A percentile compares a stretch with the other conserved stretches of the same genome.
These are phyloP conservation scores for Linnemannia exigua DNA, from an alignment of 192 early-diverging fungal species.

Conservation along the genomic window DNA sequence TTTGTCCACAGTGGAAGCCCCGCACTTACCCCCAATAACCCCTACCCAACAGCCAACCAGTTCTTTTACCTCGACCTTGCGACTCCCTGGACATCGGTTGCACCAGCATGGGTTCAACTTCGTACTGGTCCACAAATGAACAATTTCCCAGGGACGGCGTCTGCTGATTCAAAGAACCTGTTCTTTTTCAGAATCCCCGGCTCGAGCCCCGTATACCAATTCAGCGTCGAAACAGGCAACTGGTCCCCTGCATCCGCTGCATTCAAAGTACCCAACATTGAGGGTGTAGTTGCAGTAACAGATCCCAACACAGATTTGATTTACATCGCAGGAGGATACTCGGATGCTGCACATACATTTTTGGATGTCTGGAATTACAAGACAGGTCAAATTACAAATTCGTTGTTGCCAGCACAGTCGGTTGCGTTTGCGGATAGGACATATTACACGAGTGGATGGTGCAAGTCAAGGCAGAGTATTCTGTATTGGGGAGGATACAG, in stretches of 20 bases:
- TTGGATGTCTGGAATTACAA: background rate
- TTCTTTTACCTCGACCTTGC: constrained; percentile 4
- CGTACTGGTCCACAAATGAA: background rate
- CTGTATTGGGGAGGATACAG: background rate
- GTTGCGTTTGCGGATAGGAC: background rate
- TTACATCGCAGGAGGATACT: background rate
- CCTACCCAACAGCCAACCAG: background rate
- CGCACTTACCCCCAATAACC: background rate
- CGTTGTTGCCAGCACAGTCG: background rate
- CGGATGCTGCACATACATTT: background rate
- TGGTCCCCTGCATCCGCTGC: background rate
- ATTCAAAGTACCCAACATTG: background rate
- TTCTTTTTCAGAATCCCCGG: background rate
- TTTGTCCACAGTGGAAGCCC: background rate
- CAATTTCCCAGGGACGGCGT: background rate
- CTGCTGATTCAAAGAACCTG: background rate
- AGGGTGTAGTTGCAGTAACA: background rate
- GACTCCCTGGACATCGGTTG: background rate
- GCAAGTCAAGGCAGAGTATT: background rate
- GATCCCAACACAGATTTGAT: background rate
- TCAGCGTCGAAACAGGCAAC: background rate
- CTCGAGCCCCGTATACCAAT: background rate
- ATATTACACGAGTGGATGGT: background rate
- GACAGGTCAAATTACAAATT: background rate
- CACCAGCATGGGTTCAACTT: background rate